phyloP scores from a whole-genome alignment of 2,329 filamentous ascomycete species.

The Botryosphaeria dothidea region DNA sequence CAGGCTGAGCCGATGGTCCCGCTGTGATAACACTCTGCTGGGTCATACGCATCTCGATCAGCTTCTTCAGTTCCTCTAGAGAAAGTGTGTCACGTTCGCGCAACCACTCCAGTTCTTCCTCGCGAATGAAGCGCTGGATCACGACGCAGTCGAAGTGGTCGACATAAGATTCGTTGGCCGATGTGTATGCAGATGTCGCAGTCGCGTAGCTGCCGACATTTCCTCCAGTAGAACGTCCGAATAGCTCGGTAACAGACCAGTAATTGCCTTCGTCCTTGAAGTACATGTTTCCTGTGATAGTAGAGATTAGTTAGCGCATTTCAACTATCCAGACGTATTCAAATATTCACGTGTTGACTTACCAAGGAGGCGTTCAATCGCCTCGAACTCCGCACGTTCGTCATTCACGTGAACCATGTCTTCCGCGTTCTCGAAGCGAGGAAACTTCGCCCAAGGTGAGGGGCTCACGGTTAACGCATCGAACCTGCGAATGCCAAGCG shows the following conservation, averaged over 20 bases:
- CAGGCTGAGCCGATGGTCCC: no score
- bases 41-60: no score
- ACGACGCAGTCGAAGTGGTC: neutral
- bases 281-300: neutral
- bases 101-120: neutral
- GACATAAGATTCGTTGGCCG: neutral
- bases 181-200: no score
- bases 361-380: neutral
- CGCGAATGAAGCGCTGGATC: neutral
- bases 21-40: no score
- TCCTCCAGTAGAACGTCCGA: no score
- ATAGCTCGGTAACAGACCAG: no score
- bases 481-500: neutral
- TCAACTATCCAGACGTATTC: no score
- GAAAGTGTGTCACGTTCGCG: neutral
- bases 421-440: neutral
- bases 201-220: no score
- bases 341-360: neutral
- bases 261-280: no score
- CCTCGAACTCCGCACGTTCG: neutral
- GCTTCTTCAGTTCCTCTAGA: neutral
- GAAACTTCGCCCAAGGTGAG: neutral
- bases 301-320: neutral
- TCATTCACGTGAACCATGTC: neutral
- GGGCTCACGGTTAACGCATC: neutral